These are phyloP conservation scores for Cyberlindnera samutprakarnensis DNA, from an alignment of 805 yeast species.

Conservation along the genomic window DNA sequence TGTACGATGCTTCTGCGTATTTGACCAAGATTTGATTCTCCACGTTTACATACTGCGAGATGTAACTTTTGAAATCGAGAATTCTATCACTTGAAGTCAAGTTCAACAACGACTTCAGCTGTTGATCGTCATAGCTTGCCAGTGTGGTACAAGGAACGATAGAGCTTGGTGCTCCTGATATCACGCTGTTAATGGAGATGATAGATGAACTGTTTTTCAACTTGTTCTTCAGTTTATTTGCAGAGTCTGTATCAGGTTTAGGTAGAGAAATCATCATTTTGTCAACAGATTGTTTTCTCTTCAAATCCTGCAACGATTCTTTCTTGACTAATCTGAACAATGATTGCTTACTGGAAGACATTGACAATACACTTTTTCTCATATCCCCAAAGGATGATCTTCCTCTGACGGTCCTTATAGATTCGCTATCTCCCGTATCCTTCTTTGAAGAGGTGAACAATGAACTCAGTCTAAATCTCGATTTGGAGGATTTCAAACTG, in stretches of 20 bases:
- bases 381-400: slow-evolving; percentile 21
- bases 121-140: not conserved
- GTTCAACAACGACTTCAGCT: slow-evolving; percentile 24
- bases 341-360: slow-evolving; percentile 15
- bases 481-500: slow-evolving; percentile 17
- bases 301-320: slow-evolving; percentile 18
- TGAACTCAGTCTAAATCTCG: slow-evolving; percentile 21
- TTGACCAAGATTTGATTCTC: slow-evolving; percentile 26
- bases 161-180: slow-evolving; percentile 16
- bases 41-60: slow-evolving; percentile 25
- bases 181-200: slow-evolving; percentile 29
- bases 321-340: slow-evolving; percentile 17
- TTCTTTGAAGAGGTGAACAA: slow-evolving; percentile 17
- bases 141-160: slow-evolving; percentile 6
- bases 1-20: slow-evolving; percentile 39
- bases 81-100: slow-evolving; percentile 28
- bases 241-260: slow-evolving; percentile 42
- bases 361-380: slow-evolving; percentile 24
- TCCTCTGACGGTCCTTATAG: slow-evolving; percentile 19
- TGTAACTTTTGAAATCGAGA: slow-evolving; percentile 24
- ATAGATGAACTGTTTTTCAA: slow-evolving; percentile 44
- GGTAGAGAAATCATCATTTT: slow-evolving; percentile 49
- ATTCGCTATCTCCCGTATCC: slow-evolving; percentile 9
- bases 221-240: slow-evolving; percentile 47
- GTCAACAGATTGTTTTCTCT: slow-evolving; percentile 17